Base-by-base conservation (phyloP, 306 rosid species). In the Dalbergia oliveri region DNA sequence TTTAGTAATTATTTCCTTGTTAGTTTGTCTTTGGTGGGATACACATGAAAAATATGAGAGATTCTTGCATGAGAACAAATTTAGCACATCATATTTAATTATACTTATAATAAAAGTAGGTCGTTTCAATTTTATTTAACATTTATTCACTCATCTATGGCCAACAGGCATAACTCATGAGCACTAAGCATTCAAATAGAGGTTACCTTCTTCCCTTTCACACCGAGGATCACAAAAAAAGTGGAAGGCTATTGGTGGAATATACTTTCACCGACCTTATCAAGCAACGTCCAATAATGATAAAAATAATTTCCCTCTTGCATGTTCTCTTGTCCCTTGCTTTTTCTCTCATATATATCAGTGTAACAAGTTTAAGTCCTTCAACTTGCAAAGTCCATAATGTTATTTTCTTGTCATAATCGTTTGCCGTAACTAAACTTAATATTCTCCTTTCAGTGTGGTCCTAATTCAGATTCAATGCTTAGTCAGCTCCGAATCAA, bases 231-330 rank as follows among this genome's bases (percentile, higher is more conserved):
- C 66, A 62, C 68, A 31, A 31, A 57, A 18, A 18, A 57, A 35
- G 21, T 15, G 11, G 16, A 35, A 63, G 21, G 37, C 5, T 34
- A 62, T 10, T 62, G 68, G 64, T 9, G 68, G 69, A 63, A 6
- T 63, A 63, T 63, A 16, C 69, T 7, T 19, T 41, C 78, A 58
- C 78, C 78, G 78, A 19, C 78, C 78, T 58, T 58, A 58, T 73
- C 67, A 39, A 11, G 16, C 41, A 19, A 15, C 5, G 5, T 41
- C 67, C 67, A 41, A 37, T 72, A 39, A 72, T 3, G 39, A 37
- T 39, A 45, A n/a, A 35, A 43, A 58, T 16, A 58, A 44, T 73
- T 41, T 58, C 51, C 66, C 14, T 57, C 62, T 37, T 41, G 43
- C 44, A 4, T 41, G 57, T 41, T 73, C 68, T 19, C 56, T 39